These are phyloP conservation scores for Marchantia polymorpha DNA, from an alignment of 225 moss, liverwort and hornwort genomes.

Conservation along the genomic window DNA sequence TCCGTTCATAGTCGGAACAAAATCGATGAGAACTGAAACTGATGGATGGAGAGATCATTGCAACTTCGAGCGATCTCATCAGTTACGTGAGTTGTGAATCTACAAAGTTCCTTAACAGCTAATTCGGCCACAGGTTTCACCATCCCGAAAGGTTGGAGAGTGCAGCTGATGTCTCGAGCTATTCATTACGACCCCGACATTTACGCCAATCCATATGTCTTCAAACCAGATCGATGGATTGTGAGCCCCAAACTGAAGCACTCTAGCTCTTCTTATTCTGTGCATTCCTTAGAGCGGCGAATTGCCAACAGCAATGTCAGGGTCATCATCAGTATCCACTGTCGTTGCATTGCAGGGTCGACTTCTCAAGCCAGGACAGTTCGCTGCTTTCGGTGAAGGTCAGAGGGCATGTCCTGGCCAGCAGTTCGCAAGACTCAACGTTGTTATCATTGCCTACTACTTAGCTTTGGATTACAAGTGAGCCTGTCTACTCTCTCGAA, in stretches of 20 bases:
- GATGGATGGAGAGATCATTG: background rate
- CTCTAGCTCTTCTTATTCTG: background rate
- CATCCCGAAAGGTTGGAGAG: constrained; percentile 45
- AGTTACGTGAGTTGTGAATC: background rate
- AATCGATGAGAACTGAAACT: too few species aligned
- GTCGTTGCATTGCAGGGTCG: background rate
- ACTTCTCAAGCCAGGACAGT: background rate
- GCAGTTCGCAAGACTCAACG: background rate
- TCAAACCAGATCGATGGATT: constrained; percentile 37
- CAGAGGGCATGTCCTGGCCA: background rate
- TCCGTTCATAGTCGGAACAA: too few species aligned
- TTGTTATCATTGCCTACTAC: background rate
- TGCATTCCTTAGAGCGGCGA: background rate
- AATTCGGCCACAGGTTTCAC: background rate
- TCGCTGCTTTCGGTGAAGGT: background rate
- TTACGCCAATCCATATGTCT: constrained; percentile 41
- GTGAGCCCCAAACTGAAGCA: background rate
- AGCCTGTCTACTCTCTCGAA: background rate
- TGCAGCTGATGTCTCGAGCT: constrained; percentile 34
- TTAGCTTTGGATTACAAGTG: background rate
- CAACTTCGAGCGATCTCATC: background rate
- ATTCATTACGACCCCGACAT: constrained; percentile 47
- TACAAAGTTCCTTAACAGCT: background rate
- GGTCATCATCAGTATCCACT: background rate
- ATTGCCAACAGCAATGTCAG: background rate